A percentile compares a stretch with the other conserved stretches of the same genome.
Evolutionary conservation across 805 yeast genomes (phyloP).

Genomic region (Pichia cephalocereana): DNA sequence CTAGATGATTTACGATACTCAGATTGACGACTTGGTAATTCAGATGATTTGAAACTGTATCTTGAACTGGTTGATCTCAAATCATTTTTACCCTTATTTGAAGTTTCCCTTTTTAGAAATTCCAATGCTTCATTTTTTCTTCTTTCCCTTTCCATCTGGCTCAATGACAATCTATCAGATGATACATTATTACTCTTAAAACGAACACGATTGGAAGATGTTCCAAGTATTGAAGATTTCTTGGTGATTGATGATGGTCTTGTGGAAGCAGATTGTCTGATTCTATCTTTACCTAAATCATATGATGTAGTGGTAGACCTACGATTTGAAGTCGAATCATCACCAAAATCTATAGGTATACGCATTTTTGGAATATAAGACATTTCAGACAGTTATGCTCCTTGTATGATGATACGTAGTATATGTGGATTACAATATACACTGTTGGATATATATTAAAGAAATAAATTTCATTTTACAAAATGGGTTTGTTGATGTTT

Average conservation of each 20-base stretch:
- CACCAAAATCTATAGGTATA: neutral
- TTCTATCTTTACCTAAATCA: neutral
- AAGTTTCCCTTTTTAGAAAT: constrained; percentile 8
- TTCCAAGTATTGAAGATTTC: too few relatives aligned
- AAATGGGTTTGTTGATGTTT: neutral
- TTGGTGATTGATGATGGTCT: neutral
- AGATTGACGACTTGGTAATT: too few relatives aligned
- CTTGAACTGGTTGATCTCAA: too few relatives aligned
- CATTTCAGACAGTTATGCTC: neutral
- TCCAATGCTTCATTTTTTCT: constrained; percentile 10
- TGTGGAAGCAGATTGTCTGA: neutral
- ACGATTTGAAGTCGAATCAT: too few relatives aligned
- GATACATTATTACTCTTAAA: neutral
- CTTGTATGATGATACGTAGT: neutral
- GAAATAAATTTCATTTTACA: neutral
- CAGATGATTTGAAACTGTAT: too few relatives aligned
- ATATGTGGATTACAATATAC: too few relatives aligned
- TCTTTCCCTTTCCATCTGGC: constrained; percentile 6
- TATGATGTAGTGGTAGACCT: neutral
- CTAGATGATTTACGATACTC: too few relatives aligned
- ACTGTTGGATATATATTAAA: too few relatives aligned
- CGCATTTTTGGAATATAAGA: neutral
- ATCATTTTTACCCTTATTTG: neutral
- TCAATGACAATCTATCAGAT: neutral
- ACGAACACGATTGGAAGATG: neutral